Conservation (phyloP, 202 grass and related monocot species). For the Bolboschoenoplectus hybrid region DNA sequence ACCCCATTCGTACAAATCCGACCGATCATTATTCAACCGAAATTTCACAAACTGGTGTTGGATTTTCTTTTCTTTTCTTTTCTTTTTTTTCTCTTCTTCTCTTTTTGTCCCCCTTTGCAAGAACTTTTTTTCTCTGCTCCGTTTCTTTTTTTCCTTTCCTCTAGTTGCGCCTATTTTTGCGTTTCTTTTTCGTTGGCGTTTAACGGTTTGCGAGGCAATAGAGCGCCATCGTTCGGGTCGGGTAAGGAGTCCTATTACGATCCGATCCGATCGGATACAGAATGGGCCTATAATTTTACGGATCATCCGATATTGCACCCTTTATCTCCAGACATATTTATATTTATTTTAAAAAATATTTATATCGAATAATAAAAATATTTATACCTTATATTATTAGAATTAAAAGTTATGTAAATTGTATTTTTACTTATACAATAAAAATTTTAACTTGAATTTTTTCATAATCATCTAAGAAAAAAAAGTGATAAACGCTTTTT, state of each 20-base stretch:
- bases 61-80: neutral
- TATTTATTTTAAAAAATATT: too few species aligned
- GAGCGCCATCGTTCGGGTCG: neutral
- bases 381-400: too few species aligned
- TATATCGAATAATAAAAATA: too few species aligned
- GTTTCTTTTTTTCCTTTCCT: neutral
- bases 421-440: too few species aligned
- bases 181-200: slow-evolving; percentile 12
- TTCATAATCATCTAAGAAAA: too few species aligned
- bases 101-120: neutral
- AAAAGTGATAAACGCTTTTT: too few species aligned
- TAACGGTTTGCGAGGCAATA: neutral
- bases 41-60: slow-evolving; percentile 25
- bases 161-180: neutral
- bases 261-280: neutral
- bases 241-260: neutral
- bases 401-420: too few species aligned
- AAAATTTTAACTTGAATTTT: too few species aligned
- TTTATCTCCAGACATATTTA: too few species aligned
- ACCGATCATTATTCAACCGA: slow-evolving; percentile 26
- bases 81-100: neutral
- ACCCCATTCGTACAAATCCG: slow-evolving; percentile 45
- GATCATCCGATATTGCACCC: too few species aligned
- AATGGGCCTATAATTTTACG: neutral
- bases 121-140: neutral